Base-by-base conservation (phyloP, 495 filamentous ascomycete genomes). In the Aspergillus sparsus region DNA sequence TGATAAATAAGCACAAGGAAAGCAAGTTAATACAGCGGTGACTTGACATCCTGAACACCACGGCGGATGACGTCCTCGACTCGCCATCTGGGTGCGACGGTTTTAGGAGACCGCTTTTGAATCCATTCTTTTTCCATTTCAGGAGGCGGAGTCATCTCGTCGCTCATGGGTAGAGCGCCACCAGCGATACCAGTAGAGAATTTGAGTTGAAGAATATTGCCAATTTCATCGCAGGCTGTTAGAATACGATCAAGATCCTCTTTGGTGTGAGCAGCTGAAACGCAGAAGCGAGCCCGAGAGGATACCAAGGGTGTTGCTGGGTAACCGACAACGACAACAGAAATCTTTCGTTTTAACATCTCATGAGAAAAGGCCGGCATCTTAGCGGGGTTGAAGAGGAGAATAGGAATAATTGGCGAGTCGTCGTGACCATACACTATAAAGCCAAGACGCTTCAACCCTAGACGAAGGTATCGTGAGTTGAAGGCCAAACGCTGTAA, bases 291-390 rank as follows among this genome's bases (percentile, higher is more conserved):
- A 44, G 92, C 94, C 39, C 94, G 87, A 6, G 95, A 97, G 49
- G 89, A 93, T 58, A 97, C 92, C 54, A 98, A 82, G 5, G 94
- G 94, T n/a, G 94, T 98, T 15, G 94, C 94, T 1, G 94, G 94
- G 68, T 98, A 98, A 49, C 94, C 95, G 60, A 98, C 94, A 39
- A 98, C 89, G 47, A 98, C 94, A 47, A 98, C 92, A n/a, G 93
- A 93, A 61, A 98, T 98, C 75, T 96, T 97, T 63, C 94, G 90
- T 67, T 87, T 88, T 35, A 98, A 83, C 94, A 98, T 98, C 74
- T 98, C 93, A 71, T 96, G 94, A 36, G 91, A 96, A 75, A 98
- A 98, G 35, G 94, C 94, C 7, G 94, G 90, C 79, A 98, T 96
- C 75, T 98, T 98, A 57, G 89, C 94, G 9, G 94, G 95, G 76